Conservation (phyloP, 176 grass and related monocot genomes). For the bread wheat (Triticum aestivum) region DNA sequence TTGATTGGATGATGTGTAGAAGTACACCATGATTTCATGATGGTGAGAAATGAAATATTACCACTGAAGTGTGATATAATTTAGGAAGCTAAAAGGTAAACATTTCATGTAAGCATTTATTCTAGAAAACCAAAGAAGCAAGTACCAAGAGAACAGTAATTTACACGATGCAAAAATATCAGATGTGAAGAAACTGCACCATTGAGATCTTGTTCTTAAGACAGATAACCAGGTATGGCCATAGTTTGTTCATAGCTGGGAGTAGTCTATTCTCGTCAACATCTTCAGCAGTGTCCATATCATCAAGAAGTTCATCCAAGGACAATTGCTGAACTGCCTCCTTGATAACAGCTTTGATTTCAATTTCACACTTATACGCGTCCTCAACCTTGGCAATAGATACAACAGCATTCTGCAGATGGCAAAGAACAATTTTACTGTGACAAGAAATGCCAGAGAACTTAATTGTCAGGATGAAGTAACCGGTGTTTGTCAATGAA, state of each 20-base stretch:
- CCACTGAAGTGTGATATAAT: background rate
- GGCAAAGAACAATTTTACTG: slow-evolving; percentile 22
- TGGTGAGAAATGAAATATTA: background rate
- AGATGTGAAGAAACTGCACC: slow-evolving; percentile 44
- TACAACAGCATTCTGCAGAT: slow-evolving; percentile 55
- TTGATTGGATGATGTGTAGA: background rate
- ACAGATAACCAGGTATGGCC: slow-evolving; percentile 87
- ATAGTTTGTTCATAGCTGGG: slow-evolving; percentile 94
- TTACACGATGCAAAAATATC: slow-evolving; percentile 18
- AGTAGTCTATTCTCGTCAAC: slow-evolving; percentile 83
- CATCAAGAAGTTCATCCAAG: slow-evolving; percentile 63
- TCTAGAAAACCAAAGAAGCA: slow-evolving; percentile 13
- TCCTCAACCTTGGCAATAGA: slow-evolving; percentile 85
- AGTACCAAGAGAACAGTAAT: background rate
- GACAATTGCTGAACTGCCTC: slow-evolving; percentile 74
- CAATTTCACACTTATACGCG: slow-evolving; percentile 77
- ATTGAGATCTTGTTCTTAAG: slow-evolving; percentile 92
- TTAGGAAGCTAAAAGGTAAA: background rate
- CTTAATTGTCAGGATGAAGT: background rate
- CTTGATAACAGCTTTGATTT: slow-evolving; percentile 65
- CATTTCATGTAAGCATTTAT: background rate
- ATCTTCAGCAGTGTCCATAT: slow-evolving; percentile 53
- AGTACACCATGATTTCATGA: background rate
- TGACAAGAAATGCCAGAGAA: background rate
- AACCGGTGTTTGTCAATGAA: background rate